Base-by-base conservation (phyloP, 2,329 filamentous ascomycete genomes). In the Aspergillus ochraceus region DNA sequence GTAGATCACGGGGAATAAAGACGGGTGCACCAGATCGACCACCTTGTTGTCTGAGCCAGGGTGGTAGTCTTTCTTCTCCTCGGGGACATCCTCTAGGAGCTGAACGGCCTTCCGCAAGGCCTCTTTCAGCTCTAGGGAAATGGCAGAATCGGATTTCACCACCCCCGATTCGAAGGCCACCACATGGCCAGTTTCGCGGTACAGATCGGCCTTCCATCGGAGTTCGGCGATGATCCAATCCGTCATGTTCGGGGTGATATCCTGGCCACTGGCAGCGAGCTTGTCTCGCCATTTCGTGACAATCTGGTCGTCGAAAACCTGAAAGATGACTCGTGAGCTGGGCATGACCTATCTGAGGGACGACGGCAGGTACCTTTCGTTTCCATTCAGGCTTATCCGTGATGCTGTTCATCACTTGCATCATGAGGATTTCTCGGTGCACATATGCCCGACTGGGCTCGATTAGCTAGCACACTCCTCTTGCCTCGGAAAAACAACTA, bases 21-120 rank as follows among this genome's bases (percentile, higher is more conserved):
- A 90, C 0, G 88, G 88, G 62, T 90, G 84, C 1, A 90, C 82
- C 0, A 90, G 74, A 68, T 90, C 83, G 1, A 88, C 79, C 0
- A 90, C 87, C 59, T 82, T 82, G 0, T 76, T 71, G 32, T 85
- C 75, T 0, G 83, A 86, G 2, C 81, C 77, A 0, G 87, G 87
- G 70, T 89, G 87, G 80, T 86, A 90, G 70, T 90, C 87, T 65
- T 85, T 84, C 36, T 77, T 53, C 0, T 74, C 54, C 4, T 84
- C 82, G 0, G 62, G 55, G 26, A 61, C 45, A 42, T 83, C 68
- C 64, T 89, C 83, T 1, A 91, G 73, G 0, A 71, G 72, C 1
- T 71, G 69, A 24, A 85, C 82, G 0, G 78, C 82, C 5, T 71
- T 67, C 30, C 73, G 77, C 3, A 90, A 76, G 0, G 73, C 71